phyloP scores from a whole-genome alignment of 192 early-diverging fungal species.

The Linnemannia elongata region DNA sequence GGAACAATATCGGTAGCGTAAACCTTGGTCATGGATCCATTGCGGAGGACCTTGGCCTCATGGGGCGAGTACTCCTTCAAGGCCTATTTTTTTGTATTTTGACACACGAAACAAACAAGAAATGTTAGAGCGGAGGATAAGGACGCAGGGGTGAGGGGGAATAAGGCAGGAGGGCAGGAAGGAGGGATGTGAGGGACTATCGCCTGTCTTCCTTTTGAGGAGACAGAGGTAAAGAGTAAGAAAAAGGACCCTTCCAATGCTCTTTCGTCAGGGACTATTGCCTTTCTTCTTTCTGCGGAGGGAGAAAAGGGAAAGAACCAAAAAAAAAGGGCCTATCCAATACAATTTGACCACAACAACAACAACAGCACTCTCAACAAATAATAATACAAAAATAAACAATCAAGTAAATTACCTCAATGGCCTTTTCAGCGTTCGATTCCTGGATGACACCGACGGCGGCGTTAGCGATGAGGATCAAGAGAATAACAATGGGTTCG shows the following conservation, averaged over 20 bases:
- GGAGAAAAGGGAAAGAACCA: not conserved
- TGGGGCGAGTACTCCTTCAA: constrained; percentile 97
- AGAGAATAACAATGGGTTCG: constrained; percentile 97
- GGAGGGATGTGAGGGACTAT: not conserved
- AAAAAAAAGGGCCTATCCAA: constrained; percentile 1
- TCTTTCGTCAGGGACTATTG: not conserved
- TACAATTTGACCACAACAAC: not conserved
- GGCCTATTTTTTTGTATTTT: constrained; percentile 64
- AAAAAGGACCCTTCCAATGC: not conserved
- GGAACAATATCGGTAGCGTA: constrained; percentile 88
- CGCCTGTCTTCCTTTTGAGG: not conserved
- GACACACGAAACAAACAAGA: constrained; percentile 3
- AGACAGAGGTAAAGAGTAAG: not conserved
- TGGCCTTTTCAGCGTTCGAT: constrained; percentile 96
- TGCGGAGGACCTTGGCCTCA: constrained; percentile 91
- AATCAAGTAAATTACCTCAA: constrained; percentile 72
- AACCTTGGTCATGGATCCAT: constrained; percentile 76
- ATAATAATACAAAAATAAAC: not conserved
- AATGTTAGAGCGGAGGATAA: not conserved
- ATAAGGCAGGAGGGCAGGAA: too few species aligned
- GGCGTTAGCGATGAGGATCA: constrained; percentile 98
- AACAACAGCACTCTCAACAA: not conserved
- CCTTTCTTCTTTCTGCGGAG: not conserved
- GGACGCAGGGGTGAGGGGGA: not conserved
- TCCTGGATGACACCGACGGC: constrained; percentile 98